Evolutionary conservation across 164 flowering plant species (phyloP), one percentile per base, ranked within the genome.

Genomic region (Berberis thunbergii): DNA sequence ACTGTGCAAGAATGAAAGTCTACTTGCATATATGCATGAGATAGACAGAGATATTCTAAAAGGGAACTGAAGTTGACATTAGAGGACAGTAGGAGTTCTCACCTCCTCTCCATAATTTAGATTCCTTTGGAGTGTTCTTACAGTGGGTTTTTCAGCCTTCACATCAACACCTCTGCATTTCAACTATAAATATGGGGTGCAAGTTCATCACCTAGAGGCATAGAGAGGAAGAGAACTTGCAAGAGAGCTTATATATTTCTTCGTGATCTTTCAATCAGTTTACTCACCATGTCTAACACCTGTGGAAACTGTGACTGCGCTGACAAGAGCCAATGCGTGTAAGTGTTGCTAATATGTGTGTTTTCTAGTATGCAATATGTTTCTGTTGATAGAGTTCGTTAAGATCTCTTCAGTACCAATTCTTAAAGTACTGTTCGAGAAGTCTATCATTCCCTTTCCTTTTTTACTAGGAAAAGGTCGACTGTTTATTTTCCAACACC

Each of bases 291-390:
- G 94, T 83, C 88, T 66, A 75, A 52, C n/a, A 52, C 60, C 78
- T 88, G 95, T 68, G 84, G 76, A 45, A 79, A 76, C 91, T 88
- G 91, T 71, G 83, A 82, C 81, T 88, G 96, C 67, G 73, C 91
- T 70, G 88, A 84, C 86, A 80, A 78, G 79, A 77, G 68, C 86
- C 81, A 84, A 81, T 86, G 79, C 46, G 70, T 65, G 79, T 76
- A 76, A 73, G 79, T 70, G 9, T 13, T 60, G 12, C 7, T 54
- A 50, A 3, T n/a, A n/a, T 10, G 2, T 54, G 4, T 46, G 26
- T 26, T 26, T 26, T 26, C 26, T 26, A 26, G 26, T 26, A 26
- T 26, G 3, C 6, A 38, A 7, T 56, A 40, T 56, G 1, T 2
- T 56, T 54, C 59, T 13, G 38, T 26, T 3, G 26, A 26, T 26